Evolutionary conservation across 2,329 filamentous ascomycete species (phyloP).

Genomic region (Cladophialophora yegresii): DNA sequence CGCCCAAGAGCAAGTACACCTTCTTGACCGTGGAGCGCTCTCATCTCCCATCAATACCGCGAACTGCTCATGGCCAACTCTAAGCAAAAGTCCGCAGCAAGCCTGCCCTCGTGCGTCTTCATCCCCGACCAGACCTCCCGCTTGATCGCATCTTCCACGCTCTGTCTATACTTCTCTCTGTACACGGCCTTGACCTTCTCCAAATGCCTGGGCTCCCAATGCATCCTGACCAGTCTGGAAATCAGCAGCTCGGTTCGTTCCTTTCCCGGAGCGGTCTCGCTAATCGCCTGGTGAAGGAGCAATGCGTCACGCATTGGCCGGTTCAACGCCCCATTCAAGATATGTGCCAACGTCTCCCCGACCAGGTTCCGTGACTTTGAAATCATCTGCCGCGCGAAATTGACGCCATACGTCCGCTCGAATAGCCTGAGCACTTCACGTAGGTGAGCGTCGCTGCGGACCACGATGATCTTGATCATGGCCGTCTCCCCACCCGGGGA

Average conservation of each 20-base stretch:
- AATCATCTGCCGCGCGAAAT: constrained; percentile 86
- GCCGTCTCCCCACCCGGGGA: constrained; percentile 81
- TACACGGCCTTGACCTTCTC: constrained; percentile 78
- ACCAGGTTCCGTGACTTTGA: constrained; percentile 89
- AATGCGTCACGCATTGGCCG: constrained; percentile 89
- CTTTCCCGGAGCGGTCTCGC: constrained; percentile 66
- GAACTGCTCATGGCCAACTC: constrained; percentile 30
- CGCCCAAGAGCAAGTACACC: too few species aligned
- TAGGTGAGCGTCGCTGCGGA: constrained; percentile 78
- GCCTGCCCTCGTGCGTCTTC: constrained; percentile 36
- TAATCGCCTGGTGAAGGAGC: constrained; percentile 85
- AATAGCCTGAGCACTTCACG: constrained; percentile 77
- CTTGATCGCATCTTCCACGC: constrained; percentile 75
- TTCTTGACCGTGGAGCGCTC: too few species aligned
- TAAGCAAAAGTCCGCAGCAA: constrained; percentile 35
- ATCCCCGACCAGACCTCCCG: constrained; percentile 67
- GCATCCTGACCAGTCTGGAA: constrained; percentile 80
- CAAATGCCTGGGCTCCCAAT: constrained; percentile 88
- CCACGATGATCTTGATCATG: constrained; percentile 82
- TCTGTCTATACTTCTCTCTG: constrained; percentile 70
- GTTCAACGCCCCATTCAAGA: constrained; percentile 96
- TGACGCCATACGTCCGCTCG: constrained; percentile 69
- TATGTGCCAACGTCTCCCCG: constrained; percentile 89
- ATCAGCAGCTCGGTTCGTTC: constrained; percentile 86
- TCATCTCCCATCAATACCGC: neutral